Evolutionary conservation across 2,329 filamentous ascomycete genomes (phyloP).

Genomic region (Diaporthe caulivora): DNA sequence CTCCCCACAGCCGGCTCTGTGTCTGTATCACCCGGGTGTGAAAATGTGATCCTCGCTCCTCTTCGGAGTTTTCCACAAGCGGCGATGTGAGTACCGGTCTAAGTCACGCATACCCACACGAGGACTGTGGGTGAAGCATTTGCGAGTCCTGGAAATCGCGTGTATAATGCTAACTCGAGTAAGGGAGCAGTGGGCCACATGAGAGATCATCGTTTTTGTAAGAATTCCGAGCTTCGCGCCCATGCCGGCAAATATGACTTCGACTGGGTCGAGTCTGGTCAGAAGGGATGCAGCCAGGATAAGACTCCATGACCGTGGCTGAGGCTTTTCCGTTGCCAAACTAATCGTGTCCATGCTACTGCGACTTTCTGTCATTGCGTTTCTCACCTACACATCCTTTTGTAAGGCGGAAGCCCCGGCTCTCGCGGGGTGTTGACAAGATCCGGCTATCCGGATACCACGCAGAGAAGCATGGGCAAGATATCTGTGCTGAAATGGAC

Average conservation of each 20-base stretch:
- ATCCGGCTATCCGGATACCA: neutral
- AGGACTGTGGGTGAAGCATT: neutral
- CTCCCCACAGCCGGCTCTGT: neutral
- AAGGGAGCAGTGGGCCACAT: neutral
- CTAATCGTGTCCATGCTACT: neutral
- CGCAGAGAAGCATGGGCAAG: neutral
- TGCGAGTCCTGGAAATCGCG: neutral
- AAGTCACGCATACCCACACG: conserved; percentile 10
- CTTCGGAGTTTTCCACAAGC: neutral
- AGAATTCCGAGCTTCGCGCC: neutral
- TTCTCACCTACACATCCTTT: neutral
- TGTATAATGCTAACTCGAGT: neutral
- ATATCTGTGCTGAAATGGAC: neutral
- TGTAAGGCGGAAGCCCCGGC: neutral
- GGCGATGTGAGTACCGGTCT: neutral
- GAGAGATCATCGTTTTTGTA: neutral
- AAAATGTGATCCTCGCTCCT: conserved; percentile 3
- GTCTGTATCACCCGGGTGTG: neutral
- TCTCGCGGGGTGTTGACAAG: neutral
- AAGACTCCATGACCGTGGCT: neutral
- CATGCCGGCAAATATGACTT: neutral
- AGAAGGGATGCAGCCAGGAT: neutral
- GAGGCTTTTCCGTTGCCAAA: neutral
- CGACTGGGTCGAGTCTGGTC: neutral
- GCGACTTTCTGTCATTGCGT: neutral